Evolutionary conservation across 164 flowering plant genomes (phyloP).

Genomic region (Berberis thunbergii): DNA sequence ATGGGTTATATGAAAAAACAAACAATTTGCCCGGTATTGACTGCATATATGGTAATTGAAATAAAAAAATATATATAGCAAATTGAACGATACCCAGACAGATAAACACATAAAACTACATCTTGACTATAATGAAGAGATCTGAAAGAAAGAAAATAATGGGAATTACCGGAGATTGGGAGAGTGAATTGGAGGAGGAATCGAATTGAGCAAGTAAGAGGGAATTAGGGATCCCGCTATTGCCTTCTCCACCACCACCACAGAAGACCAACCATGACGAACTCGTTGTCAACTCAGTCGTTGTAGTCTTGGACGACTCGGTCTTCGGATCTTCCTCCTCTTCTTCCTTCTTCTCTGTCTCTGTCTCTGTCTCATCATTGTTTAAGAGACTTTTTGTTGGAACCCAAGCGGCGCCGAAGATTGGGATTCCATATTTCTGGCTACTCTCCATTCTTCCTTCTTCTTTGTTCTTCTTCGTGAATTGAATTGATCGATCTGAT

Average conservation of each 20-base stretch:
- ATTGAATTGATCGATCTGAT: too few relatives aligned
- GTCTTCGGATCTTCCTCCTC: constrained; percentile 2
- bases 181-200: constrained; percentile 47
- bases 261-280: constrained; percentile 33
- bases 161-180: constrained; percentile 48
- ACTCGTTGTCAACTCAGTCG: constrained; percentile 1
- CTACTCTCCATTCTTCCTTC: background rate
- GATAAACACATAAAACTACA: background rate
- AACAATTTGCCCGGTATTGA: background rate
- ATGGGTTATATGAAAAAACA: background rate
- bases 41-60: background rate
- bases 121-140: background rate
- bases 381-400: constrained; percentile 10
- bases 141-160: background rate
- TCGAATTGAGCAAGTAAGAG: constrained; percentile 51
- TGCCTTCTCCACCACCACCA: constrained; percentile 95
- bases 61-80: background rate
- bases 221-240: constrained; percentile 75
- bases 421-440: constrained; percentile 30
- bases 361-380: background rate
- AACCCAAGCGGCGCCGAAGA: constrained; percentile 31
- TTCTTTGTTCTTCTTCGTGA: background rate
- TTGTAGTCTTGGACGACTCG: background rate
- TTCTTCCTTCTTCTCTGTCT: constrained; percentile 2
- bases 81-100: background rate